Base-by-base conservation (phyloP, 257 asterid species). In the Salvia rosmarinus region DNA sequence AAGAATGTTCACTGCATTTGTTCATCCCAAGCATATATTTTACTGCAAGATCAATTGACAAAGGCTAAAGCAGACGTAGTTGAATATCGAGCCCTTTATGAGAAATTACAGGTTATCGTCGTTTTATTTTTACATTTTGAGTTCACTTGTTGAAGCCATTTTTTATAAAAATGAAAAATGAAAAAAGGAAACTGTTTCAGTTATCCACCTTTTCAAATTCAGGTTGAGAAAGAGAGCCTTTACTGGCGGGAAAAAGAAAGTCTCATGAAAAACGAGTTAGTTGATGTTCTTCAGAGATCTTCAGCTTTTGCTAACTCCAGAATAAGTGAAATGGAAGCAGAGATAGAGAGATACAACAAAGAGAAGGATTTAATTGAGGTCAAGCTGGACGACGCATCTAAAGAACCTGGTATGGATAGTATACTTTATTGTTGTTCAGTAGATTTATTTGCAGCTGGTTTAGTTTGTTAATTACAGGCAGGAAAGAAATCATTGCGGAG, bases 61-160 rank as follows among this genome's bases (percentile, higher is more conserved):
- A 95, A 88, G 80, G 89, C 95, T 77, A 91, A 90, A 83, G 87
- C 85, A 62, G 90, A 86, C 71, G 82, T 86, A 39, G 74, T 71
- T 58, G 90, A 84, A 52, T 89, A 88, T 81, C 99, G 86, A 83
- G 82, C 87, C 61, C 85, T 88, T 59, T 86, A 82, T 44, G 96
- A 90, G 86, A 90, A 92, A 87, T 82, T 95, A 72, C 99, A 95
- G 99, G 99, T 94, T 82, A 84, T 77, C 65, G 72, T 65, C 72
- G 76, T 78, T 78, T 68, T 81, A 69, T 67, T 60, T 83, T 73
- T 79, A 79, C 73, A n/a, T 73, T 72, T 59, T 79, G 40, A 52
- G 35, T 76, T 64, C 63, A 30, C 62, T 73, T 59, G 28, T 66
- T 58, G 32, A 75, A 55, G 61, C 30, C 9, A 8, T 37, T 42